These are phyloP conservation scores for Zasmidium angulare DNA, from an alignment of 2,329 filamentous ascomycete species.

Conservation along the genomic window DNA sequence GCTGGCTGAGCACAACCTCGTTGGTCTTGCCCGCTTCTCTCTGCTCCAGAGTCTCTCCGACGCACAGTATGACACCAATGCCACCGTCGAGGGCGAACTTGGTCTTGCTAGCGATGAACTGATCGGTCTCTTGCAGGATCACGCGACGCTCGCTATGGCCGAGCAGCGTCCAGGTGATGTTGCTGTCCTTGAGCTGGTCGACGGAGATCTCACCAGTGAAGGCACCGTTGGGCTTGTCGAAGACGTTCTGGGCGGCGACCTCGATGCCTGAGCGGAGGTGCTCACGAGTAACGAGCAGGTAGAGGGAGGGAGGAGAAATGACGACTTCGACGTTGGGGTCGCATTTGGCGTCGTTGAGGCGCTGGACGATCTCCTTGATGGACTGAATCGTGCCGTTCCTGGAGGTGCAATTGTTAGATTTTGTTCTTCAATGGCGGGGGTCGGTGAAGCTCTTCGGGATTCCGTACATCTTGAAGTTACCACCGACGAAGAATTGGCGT, in stretches of 20 bases:
- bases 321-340: constrained; percentile 87
- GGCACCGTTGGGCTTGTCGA: constrained; percentile 82
- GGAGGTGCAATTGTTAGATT: constrained; percentile 14
- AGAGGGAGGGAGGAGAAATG: constrained; percentile 85
- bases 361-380: constrained; percentile 86
- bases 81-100: constrained; percentile 88
- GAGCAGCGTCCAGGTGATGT: constrained; percentile 85
- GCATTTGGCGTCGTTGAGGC: constrained; percentile 82
- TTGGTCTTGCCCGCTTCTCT: constrained; percentile 84
- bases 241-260: constrained; percentile 95
- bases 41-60: constrained; percentile 92
- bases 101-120: constrained; percentile 87
- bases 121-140: constrained; percentile 80
- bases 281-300: constrained; percentile 84
- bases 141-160: constrained; percentile 95
- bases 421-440: constrained; percentile 9
- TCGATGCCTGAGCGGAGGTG: constrained; percentile 73
- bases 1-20: constrained; percentile 79
- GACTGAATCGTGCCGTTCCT: constrained; percentile 93
- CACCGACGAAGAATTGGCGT: constrained; percentile 45
- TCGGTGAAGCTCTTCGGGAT: constrained; percentile 16
- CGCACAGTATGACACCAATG: constrained; percentile 91
- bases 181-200: constrained; percentile 82
- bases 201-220: constrained; percentile 97
- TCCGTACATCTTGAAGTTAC: constrained; percentile 96